Evolutionary conservation across 2,329 filamentous ascomycete genomes (phyloP), one percentile per base, ranked within the genome.

Genomic region (Kalmusia sp.): DNA sequence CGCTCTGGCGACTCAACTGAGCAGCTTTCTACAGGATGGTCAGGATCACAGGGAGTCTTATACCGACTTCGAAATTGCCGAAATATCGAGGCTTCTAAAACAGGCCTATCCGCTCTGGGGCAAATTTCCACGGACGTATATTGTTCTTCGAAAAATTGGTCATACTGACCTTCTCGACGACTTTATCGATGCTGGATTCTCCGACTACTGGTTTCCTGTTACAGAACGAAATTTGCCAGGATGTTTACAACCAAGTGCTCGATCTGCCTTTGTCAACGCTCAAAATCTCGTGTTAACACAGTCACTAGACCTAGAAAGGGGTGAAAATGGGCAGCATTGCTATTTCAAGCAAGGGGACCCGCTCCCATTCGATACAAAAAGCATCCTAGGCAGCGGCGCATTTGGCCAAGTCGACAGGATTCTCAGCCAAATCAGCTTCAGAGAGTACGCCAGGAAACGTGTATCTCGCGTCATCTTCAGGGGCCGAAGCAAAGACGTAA

Each of bases 181-280:
- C 6, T 52, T 72, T 35, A 44, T 70, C 19, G 59, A 60, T 3
- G 22, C 51, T 15, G 65, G 60, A 11, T 58, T 68, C 35, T 58
- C 59, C 5, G 68, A 72, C 37, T 48, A 60, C 51, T 67, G 54
- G 52, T 64, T 73, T 38, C 68, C 67, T 15, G 52, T 69, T 37
- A 58, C 57, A 12, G 45, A 52, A 33, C 44, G 19, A 12, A 43
- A 31, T 24, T 50, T 72, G 30, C 60, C 58, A 24, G n/a, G 14
- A 47, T 40, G 34, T 43, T 44, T 70, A 22, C 33, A 22, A 28
- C 43, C 38, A 19, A 51, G 24, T 31, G 34, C 47, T 17, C 53
- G 52, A 9, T 9, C 37, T 21, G 17, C 56, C 9, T 67, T 68
- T 54, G 38, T 67, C 3, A 37, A 48, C 3, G 34, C 51, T 30